phyloP scores from a whole-genome alignment of 768 basidiomycete species.

The Kondoa malvinella region DNA sequence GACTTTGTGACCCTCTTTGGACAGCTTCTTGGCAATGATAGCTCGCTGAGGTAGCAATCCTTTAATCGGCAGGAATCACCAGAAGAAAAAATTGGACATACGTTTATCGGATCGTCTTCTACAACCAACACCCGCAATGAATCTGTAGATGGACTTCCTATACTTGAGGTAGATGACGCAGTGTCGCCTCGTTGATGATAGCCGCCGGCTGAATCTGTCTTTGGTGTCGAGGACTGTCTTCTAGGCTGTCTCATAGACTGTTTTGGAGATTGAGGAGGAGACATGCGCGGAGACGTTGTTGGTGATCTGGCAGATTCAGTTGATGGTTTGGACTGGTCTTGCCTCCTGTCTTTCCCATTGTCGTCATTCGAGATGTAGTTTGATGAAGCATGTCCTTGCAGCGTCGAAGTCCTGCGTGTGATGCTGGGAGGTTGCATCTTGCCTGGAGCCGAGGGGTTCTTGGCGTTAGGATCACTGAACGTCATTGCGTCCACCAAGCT shows the following conservation, averaged over 20 bases:
- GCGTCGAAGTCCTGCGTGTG: not conserved
- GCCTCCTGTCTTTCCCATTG: not conserved
- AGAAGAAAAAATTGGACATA: not conserved
- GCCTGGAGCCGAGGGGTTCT: slow-evolving; percentile 18
- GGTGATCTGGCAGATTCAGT: too few relatives aligned
- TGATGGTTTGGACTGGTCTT: too few relatives aligned
- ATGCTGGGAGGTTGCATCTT: slow-evolving; percentile 29
- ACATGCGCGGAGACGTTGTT: too few relatives aligned
- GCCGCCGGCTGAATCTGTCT: not conserved
- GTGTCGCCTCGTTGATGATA: not conserved
- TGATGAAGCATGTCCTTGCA: not conserved
- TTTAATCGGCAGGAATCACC: not conserved
- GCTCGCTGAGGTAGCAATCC: slow-evolving; percentile 50
- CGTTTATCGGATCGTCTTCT: slow-evolving; percentile 33
- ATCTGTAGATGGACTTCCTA: not conserved
- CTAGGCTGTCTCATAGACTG: too few relatives aligned
- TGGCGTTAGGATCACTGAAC: slow-evolving; percentile 17
- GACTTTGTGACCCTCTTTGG: slow-evolving; percentile 49
- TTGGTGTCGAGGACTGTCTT: too few relatives aligned
- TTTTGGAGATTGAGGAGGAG: too few relatives aligned
- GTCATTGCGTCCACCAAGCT: slow-evolving; percentile 33
- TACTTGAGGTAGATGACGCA: not conserved
- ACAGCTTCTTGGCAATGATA: slow-evolving; percentile 52
- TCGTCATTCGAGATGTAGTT: not conserved
- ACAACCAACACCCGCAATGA: slow-evolving; percentile 45